phyloP scores from a whole-genome alignment of 768 basidiomycete genomes.

The Boletellus ananiceps region DNA sequence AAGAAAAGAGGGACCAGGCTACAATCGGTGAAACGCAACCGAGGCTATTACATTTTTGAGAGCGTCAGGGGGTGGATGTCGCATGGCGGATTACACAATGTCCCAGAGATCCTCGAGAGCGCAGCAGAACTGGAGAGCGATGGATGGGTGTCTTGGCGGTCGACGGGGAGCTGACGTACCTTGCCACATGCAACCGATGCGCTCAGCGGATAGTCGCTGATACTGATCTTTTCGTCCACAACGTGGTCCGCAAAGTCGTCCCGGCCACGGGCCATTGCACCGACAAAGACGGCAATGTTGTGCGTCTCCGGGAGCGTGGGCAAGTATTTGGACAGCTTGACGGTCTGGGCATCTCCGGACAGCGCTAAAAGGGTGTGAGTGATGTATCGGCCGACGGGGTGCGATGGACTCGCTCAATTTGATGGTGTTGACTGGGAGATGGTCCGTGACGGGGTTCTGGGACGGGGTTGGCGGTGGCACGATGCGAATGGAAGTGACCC shows the following conservation, averaged over 20 bases:
- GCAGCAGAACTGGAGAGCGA: constrained; percentile 67
- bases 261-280: constrained; percentile 94
- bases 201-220: constrained; percentile 90
- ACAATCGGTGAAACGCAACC: constrained; percentile 8
- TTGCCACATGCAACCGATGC: constrained; percentile 96
- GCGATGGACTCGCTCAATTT: constrained; percentile 74
- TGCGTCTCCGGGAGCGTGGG: constrained; percentile 84
- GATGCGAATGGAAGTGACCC: constrained; percentile 12
- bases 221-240: constrained; percentile 94
- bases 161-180: constrained; percentile 43
- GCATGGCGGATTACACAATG: constrained; percentile 51
- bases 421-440: constrained; percentile 90
- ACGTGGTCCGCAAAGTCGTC: constrained; percentile 96
- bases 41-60: neutral
- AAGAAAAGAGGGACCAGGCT: constrained; percentile 2
- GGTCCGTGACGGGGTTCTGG: constrained; percentile 91
- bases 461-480: constrained; percentile 1
- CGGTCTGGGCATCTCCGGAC: constrained; percentile 84
- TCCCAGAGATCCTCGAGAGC: constrained; percentile 95
- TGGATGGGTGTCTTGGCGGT: constrained; percentile 1
- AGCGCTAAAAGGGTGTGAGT: constrained; percentile 51
- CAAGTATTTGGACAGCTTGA: constrained; percentile 78
- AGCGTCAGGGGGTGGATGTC: neutral
- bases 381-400: neutral
- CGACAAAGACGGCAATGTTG: constrained; percentile 91